Evolutionary conservation across 805 yeast genomes (phyloP).

Genomic region (Wickerhamiella azyma): DNA sequence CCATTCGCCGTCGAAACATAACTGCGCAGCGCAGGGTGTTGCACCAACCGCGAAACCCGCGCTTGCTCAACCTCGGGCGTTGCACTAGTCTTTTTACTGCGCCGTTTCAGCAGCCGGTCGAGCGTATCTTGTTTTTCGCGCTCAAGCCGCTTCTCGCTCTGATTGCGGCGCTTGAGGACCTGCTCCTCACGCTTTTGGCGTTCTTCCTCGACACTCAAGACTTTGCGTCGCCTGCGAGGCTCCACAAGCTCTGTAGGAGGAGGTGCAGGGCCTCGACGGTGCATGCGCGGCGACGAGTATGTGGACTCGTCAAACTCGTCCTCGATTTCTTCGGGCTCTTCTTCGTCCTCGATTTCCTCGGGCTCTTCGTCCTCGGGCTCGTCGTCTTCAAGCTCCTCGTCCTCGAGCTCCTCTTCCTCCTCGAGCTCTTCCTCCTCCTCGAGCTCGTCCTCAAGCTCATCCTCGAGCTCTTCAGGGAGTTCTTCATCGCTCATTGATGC

Average conservation of each 20-base stretch:
- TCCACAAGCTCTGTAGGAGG: conserved; percentile 22
- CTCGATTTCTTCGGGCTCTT: conserved; percentile 17
- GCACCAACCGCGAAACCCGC: neutral
- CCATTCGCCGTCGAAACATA: neutral
- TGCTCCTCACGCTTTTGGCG: conserved; percentile 72
- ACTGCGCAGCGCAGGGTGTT: neutral
- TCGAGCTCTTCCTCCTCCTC: conserved; percentile 9
- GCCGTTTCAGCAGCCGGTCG: conserved; percentile 68
- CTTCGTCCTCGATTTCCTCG: conserved; percentile 13
- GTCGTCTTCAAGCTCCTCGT: conserved; percentile 9
- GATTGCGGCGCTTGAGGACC: conserved; percentile 76
- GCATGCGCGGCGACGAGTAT: conserved; percentile 25
- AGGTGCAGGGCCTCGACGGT: conserved; percentile 30
- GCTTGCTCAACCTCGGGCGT: neutral
- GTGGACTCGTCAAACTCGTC: conserved; percentile 16
- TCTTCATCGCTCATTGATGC: conserved; percentile 7
- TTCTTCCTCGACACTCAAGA: conserved; percentile 70
- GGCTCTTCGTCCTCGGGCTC: conserved; percentile 7
- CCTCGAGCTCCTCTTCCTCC: conserved; percentile 17
- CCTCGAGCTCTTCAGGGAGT: conserved; percentile 12
- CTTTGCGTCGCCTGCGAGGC: conserved; percentile 33
- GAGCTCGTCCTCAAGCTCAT: conserved; percentile 11
- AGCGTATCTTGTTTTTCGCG: conserved; percentile 89
- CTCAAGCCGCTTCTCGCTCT: conserved; percentile 67
- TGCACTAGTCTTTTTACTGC: conserved; percentile 35